Evolutionary conservation across 116 monocot species (phyloP).

Genomic region (Thalassia testudinum): DNA sequence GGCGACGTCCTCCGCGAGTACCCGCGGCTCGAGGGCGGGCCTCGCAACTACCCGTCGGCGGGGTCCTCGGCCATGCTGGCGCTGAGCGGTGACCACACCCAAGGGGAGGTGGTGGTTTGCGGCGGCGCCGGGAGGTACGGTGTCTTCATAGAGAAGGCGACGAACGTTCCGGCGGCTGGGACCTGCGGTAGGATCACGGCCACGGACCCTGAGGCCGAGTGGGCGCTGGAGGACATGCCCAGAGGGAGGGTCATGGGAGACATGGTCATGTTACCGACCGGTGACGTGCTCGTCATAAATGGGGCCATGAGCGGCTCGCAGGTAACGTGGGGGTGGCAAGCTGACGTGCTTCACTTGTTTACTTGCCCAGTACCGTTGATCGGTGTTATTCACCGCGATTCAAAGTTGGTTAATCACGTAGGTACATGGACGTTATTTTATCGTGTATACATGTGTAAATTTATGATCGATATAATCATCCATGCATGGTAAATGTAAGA

Average conservation of each 20-base stretch:
- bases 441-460: too few species aligned
- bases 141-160: slow-evolving; percentile 21
- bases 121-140: slow-evolving; percentile 48
- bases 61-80: slow-evolving; percentile 60
- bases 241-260: slow-evolving; percentile 61
- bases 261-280: slow-evolving; percentile 66
- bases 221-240: slow-evolving; percentile 58
- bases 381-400: too few species aligned
- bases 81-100: slow-evolving; percentile 12
- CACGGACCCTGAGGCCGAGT: slow-evolving; percentile 23
- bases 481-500: too few species aligned
- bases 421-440: too few species aligned
- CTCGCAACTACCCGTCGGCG: slow-evolving; percentile 57
- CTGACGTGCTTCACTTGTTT: too few species aligned
- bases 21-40: slow-evolving; percentile 36
- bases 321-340: too few species aligned
- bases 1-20: slow-evolving; percentile 31
- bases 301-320: slow-evolving; percentile 54
- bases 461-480: too few species aligned
- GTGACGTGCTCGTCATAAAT: slow-evolving; percentile 54
- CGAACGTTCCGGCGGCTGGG: slow-evolving; percentile 15
- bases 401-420: too few species aligned
- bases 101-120: slow-evolving; percentile 43
- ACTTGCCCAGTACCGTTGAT: too few species aligned
- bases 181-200: slow-evolving; percentile 55